A percentile compares a stretch with the other conserved stretches of the same genome.
Conservation (phyloP, 352 stramenopile genomes). For the Pythium aquatile region DNA sequence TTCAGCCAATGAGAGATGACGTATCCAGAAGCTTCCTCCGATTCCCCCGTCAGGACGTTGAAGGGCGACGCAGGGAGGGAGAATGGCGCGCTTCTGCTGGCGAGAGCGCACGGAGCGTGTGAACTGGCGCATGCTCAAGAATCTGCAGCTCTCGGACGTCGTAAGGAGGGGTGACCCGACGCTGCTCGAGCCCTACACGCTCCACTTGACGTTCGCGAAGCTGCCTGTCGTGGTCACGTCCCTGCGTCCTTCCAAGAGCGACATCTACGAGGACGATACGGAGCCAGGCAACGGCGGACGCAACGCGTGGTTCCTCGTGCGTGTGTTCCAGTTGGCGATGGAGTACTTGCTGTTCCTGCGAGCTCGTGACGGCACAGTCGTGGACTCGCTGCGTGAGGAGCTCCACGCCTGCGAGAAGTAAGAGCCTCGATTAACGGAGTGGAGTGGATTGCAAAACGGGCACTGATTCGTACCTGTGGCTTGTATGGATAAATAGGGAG, state of each 20-base stretch:
- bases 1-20: conserved; percentile 5
- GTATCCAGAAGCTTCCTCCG: conserved; percentile 1
- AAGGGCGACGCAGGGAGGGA: conserved; percentile 3
- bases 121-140: conserved; percentile 64
- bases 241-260: conserved; percentile 3
- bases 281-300: conserved; percentile 23
- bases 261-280: conserved; percentile 10
- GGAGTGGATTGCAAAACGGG: too few relatives aligned
- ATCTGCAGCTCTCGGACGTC: conserved; percentile 50
- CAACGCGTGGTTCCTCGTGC: conserved; percentile 72
- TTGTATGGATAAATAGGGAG: conserved; percentile 30
- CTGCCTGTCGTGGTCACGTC: conserved; percentile 32
- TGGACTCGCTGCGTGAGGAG: conserved; percentile 55
- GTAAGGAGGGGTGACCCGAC: conserved; percentile 53
- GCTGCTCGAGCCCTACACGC: conserved; percentile 61
- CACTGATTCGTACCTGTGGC: too few relatives aligned
- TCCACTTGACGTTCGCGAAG: conserved; percentile 72
- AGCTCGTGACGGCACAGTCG: conserved; percentile 42
- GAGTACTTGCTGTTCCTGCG: conserved; percentile 78
- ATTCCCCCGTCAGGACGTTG: not conserved
- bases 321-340: conserved; percentile 67
- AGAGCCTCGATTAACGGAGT: too few relatives aligned
- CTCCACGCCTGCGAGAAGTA: conserved; percentile 35
- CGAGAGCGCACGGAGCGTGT: conserved; percentile 68
- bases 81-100: conserved; percentile 60